Base-by-base conservation (phyloP, 257 asterid genomes). In the Solanum raphanifolium region DNA sequence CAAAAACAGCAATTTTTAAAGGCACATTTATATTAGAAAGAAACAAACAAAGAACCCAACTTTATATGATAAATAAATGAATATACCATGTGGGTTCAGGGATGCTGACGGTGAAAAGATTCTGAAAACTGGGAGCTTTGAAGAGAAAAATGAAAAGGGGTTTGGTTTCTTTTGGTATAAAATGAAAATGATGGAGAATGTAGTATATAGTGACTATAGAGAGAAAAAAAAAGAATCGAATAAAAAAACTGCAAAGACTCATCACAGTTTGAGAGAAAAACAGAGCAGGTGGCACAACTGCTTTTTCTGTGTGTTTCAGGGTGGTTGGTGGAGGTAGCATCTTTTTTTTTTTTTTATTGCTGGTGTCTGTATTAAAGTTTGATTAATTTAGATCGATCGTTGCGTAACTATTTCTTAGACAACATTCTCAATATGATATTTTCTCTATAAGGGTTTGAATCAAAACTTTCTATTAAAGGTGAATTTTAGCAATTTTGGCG, bases 41-140 rank as follows among this genome's bases (percentile, higher is more conserved):
- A 43, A 8, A 27, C 5, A 1, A 8, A 46, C 9, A 27, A 78
- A 78, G 7, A 23, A 39, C 1, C 27, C 13, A 38, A 13, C 4
- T 39, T 8, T n/a, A n/a, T 39, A 23, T 39, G 21, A 76, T 41
- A 43, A 58, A 43, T 41, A 46, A 79, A 81, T 29, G 85, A 81
- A 81, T 81, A 81, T 81, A 81, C 85, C 68, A 27, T 9, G 68
- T 16, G 85, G 85, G 36, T 81, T 81, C 85, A 46, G 10, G 85
- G 68, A 81, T 79, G 38, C 66, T 79, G 66, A 79, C 13, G 68
- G 46, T 46, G 25, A 79, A 41, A 79, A 79, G 38, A 18, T 43
- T 79, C 38, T 79, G 84, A 39, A 76, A 41, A 39, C 13, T 76
- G 58, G 60, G 15, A n/a, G 34, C 65, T 41, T 23, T 39, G 65